Conservation (phyloP, 1,139 yeast species). For the Geotrichum reessii region DNA sequence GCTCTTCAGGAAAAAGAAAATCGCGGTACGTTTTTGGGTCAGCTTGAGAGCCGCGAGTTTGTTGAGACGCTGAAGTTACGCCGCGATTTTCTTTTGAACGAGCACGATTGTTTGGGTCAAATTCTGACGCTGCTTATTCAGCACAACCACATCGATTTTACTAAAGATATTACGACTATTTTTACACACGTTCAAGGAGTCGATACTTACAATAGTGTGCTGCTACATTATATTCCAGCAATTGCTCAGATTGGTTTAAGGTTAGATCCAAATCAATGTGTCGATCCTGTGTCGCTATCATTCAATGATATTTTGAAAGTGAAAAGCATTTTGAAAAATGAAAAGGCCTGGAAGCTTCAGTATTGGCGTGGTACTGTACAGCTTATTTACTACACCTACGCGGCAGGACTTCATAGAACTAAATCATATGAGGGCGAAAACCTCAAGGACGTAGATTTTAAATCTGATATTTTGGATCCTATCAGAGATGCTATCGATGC, state of each 20-base stretch:
- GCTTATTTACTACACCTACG: slow-evolving; percentile 56
- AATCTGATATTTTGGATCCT: slow-evolving; percentile 42
- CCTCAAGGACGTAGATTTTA: slow-evolving; percentile 33
- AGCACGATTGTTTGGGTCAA: slow-evolving; percentile 70
- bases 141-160: slow-evolving; percentile 36
- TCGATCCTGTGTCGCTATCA: slow-evolving; percentile 8
- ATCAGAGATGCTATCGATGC: slow-evolving; percentile 49
- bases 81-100: slow-evolving; percentile 55
- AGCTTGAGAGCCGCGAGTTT: slow-evolving; percentile 44
- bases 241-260: slow-evolving; percentile 14
- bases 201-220: slow-evolving; percentile 54
- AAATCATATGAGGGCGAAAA: slow-evolving; percentile 15
- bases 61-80: slow-evolving; percentile 53
- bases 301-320: slow-evolving; percentile 7
- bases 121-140: slow-evolving; percentile 38
- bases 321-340: slow-evolving; percentile 1
- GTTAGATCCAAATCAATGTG: slow-evolving; percentile 15
- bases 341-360: slow-evolving; percentile 29
- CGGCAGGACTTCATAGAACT: slow-evolving; percentile 51
- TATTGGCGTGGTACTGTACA: slow-evolving; percentile 51
- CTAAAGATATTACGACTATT: slow-evolving; percentile 42
- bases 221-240: slow-evolving; percentile 58
- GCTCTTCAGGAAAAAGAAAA: slow-evolving; percentile 53
- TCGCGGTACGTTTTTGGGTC: slow-evolving; percentile 50
- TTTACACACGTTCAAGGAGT: slow-evolving; percentile 42